These are phyloP conservation scores for Coemansia sp. DNA, from an alignment of 192 early-diverging fungal species.

Conservation along the genomic window DNA sequence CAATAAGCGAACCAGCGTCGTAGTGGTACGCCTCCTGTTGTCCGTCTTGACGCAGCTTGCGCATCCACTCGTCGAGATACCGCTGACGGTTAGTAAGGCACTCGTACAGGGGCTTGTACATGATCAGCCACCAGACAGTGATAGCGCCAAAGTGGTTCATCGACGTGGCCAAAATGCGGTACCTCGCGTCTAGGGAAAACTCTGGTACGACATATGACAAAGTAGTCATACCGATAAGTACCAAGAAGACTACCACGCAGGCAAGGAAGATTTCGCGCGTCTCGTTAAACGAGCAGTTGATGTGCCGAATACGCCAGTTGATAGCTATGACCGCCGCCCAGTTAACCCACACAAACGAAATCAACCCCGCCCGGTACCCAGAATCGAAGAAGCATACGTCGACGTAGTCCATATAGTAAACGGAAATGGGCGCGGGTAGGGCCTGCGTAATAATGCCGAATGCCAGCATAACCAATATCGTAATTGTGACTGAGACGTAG, in stretches of 20 bases:
- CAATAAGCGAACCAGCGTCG: slow-evolving; percentile 9
- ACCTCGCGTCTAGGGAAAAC: slow-evolving; percentile 19
- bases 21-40: slow-evolving; percentile 39
- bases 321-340: slow-evolving; percentile 32
- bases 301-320: slow-evolving; percentile 50
- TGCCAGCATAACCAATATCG: slow-evolving; percentile 16
- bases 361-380: slow-evolving; percentile 35
- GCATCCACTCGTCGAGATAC: slow-evolving; percentile 34
- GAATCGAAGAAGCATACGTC: slow-evolving; percentile 38
- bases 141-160: slow-evolving; percentile 45
- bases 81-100: slow-evolving; percentile 27
- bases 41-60: slow-evolving; percentile 37
- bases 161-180: slow-evolving; percentile 36
- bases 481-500: neutral
- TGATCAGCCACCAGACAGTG: slow-evolving; percentile 49
- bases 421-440: slow-evolving; percentile 8
- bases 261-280: slow-evolving; percentile 37
- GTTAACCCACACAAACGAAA: slow-evolving; percentile 42
- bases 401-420: slow-evolving; percentile 17
- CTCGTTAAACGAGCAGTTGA: slow-evolving; percentile 58
- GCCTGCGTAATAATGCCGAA: slow-evolving; percentile 41
- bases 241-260: slow-evolving; percentile 32
- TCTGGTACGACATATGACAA: slow-evolving; percentile 33
- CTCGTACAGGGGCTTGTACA: slow-evolving; percentile 36
- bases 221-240: slow-evolving; percentile 36